These are phyloP conservation scores for Tuber indicum DNA, from an alignment of 495 filamentous ascomycete genomes.

Conservation along the genomic window DNA sequence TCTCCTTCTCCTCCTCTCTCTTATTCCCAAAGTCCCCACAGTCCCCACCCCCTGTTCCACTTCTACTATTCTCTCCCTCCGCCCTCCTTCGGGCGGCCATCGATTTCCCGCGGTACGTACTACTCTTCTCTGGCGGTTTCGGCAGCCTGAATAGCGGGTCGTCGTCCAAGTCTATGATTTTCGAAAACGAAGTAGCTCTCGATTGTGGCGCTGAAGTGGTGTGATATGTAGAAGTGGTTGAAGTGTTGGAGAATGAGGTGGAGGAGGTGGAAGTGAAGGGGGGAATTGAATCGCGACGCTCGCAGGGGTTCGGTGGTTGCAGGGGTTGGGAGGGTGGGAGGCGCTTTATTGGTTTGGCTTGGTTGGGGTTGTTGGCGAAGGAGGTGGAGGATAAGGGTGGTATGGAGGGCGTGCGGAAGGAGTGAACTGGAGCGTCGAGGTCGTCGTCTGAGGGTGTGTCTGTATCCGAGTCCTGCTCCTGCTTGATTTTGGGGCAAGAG, in stretches of 20 bases:
- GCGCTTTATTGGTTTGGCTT: conserved; percentile 7
- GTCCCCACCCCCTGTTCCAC: neutral
- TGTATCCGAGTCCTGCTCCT: conserved; percentile 1
- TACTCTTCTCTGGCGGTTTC: neutral
- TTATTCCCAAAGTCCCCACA: neutral
- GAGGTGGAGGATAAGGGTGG: neutral
- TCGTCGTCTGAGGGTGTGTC: conserved; percentile 27
- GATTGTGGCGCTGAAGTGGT: conserved; percentile 5
- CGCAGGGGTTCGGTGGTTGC: too few species aligned
- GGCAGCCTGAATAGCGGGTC: conserved; percentile 6
- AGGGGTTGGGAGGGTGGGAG: too few species aligned
- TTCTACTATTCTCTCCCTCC: conserved; percentile 10
- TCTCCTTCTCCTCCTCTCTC: conserved; percentile 1
- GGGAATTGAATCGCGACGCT: conserved; percentile 7
- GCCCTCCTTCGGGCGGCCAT: conserved; percentile 22
- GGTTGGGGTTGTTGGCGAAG: neutral
- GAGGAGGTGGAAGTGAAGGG: neutral
- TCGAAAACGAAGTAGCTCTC: conserved; percentile 25
- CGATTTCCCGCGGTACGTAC: conserved; percentile 21
- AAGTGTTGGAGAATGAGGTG: neutral
- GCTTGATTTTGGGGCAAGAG: neutral
- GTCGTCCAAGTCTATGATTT: neutral
- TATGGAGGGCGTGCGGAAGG: neutral
- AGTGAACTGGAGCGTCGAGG: conserved; percentile 23
- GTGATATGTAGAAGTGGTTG: neutral